These are phyloP conservation scores for Jasminum sambac DNA, from an alignment of 257 asterid species.

Conservation along the genomic window DNA sequence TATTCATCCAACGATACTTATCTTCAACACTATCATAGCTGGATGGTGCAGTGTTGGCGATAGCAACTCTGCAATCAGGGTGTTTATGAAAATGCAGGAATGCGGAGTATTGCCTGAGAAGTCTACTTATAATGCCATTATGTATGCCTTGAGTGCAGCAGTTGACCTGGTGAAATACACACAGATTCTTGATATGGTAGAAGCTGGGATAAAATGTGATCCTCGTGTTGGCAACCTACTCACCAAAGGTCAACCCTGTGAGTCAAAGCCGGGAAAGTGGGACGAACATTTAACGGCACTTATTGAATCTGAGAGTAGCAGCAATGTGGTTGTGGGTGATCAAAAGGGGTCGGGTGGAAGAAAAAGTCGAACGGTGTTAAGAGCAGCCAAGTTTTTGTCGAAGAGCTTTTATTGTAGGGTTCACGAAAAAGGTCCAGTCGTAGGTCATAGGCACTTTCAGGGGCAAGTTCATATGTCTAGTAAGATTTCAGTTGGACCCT, in stretches of 20 bases:
- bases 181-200: too few species aligned
- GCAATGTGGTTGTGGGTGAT: constrained; percentile 43
- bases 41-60: constrained; percentile 61
- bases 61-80: constrained; percentile 53
- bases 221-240: too few species aligned
- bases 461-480: constrained; percentile 45
- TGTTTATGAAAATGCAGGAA: constrained; percentile 49
- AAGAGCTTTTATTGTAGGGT: constrained; percentile 37
- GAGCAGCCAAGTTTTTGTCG: constrained; percentile 44
- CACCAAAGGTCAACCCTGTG: too few species aligned
- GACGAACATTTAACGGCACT: constrained; percentile 45
- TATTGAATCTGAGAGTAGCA: constrained; percentile 38
- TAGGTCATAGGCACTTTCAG: constrained; percentile 45
- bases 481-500: constrained; percentile 34
- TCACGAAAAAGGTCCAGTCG: constrained; percentile 37
- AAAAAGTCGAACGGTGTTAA: constrained; percentile 44
- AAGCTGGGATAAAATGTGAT: too few species aligned
- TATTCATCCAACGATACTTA: constrained; percentile 50
- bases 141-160: constrained; percentile 66
- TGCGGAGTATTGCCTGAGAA: constrained; percentile 51
- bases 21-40: constrained; percentile 64
- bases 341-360: constrained; percentile 37
- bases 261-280: constrained; percentile 7
- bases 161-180: constrained; percentile 1
- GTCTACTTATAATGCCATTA: constrained; percentile 62